Evolutionary conservation across 2,329 filamentous ascomycete species (phyloP).

Genomic region (Exophiala phaeomuriformis): DNA sequence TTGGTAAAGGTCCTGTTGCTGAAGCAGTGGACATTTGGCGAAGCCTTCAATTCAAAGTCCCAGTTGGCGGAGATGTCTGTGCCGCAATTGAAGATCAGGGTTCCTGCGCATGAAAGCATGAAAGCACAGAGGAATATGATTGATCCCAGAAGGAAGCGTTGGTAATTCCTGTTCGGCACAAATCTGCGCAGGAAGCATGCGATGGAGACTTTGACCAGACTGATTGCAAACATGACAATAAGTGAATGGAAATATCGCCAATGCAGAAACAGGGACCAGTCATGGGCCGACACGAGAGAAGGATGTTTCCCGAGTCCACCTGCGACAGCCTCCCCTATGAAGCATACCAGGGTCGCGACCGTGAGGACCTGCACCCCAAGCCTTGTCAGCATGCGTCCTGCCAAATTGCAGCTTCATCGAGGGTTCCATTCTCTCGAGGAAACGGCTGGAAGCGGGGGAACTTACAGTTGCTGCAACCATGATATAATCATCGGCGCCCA

Average conservation of each 20-base stretch:
- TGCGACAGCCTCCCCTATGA: slow-evolving; percentile 30
- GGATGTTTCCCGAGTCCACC: slow-evolving; percentile 44
- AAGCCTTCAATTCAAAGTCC: slow-evolving; percentile 32
- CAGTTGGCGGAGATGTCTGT: slow-evolving; percentile 41
- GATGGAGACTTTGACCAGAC: slow-evolving; percentile 44
- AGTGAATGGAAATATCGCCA: slow-evolving; percentile 44
- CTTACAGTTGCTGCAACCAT: slow-evolving; percentile 39
- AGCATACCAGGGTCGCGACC: slow-evolving; percentile 34
- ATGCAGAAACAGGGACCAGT: slow-evolving; percentile 35
- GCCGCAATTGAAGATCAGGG: slow-evolving; percentile 43
- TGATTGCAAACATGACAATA: slow-evolving; percentile 41
- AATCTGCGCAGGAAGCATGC: slow-evolving; percentile 42
- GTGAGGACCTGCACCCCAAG: slow-evolving; percentile 24
- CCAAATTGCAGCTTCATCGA: too few species aligned
- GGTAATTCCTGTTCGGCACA: slow-evolving; percentile 35
- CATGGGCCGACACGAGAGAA: slow-evolving; percentile 31
- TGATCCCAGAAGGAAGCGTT: slow-evolving; percentile 37
- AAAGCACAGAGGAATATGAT: slow-evolving; percentile 42
- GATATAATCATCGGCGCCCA: slow-evolving; percentile 45
- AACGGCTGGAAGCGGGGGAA: background rate
- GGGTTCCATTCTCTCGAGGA: background rate
- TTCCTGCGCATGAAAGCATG: slow-evolving; percentile 39
- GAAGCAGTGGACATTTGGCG: slow-evolving; percentile 40
- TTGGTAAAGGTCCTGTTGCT: slow-evolving; percentile 36
- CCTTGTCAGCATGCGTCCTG: background rate